Evolutionary conservation across 495 filamentous ascomycete genomes (phyloP).

Genomic region (Sphaerosporella brunnea): DNA sequence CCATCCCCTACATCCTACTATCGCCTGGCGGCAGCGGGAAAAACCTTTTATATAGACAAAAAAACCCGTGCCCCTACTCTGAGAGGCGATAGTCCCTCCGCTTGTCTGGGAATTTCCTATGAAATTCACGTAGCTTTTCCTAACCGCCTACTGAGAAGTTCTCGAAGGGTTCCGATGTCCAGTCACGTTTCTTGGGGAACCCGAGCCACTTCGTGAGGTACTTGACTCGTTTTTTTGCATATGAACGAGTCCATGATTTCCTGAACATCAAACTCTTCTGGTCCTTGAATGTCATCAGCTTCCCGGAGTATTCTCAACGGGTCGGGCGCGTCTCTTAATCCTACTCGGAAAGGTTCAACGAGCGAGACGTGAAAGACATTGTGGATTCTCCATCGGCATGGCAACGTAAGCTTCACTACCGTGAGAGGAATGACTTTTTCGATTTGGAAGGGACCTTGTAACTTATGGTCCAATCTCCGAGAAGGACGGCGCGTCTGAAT

Average conservation of each 20-base stretch:
- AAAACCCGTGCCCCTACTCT: neutral
- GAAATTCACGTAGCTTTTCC: neutral
- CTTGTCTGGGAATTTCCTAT: neutral
- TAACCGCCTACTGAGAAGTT: neutral
- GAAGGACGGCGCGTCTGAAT: neutral
- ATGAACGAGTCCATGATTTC: neutral
- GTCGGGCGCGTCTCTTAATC: neutral
- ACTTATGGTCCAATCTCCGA: slow-evolving; percentile 6
- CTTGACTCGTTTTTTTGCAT: neutral
- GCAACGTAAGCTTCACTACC: neutral
- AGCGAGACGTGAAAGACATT: slow-evolving; percentile 10
- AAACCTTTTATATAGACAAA: neutral
- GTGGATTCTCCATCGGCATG: slow-evolving; percentile 11
- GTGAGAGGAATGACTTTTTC: neutral
- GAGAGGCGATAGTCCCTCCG: neutral
- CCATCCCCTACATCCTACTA: neutral
- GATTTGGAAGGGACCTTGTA: neutral
- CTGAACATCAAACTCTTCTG: neutral
- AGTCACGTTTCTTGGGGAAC: neutral
- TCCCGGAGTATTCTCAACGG: neutral
- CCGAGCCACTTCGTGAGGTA: neutral
- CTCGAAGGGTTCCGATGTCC: neutral
- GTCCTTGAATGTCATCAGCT: neutral
- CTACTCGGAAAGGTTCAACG: neutral
- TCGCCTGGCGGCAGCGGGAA: neutral